A percentile compares a stretch with the other conserved stretches of the same genome.
Evolutionary conservation across 768 basidiomycete species (phyloP).

Genomic region (Auriscalpium orientale): DNA sequence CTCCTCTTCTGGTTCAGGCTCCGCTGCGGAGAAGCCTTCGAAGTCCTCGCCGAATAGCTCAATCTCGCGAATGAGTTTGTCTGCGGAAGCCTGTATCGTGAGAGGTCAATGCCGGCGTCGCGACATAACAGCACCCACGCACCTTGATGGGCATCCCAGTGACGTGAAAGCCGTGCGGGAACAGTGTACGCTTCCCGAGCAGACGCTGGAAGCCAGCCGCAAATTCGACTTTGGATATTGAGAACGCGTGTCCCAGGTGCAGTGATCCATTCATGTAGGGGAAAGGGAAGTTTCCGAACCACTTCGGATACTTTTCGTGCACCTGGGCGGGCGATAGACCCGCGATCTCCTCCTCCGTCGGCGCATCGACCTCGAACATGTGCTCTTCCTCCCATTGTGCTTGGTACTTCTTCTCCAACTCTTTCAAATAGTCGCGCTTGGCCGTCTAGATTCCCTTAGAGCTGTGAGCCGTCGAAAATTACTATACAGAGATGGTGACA

Average conservation of each 20-base stretch:
- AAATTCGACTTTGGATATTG: conserved; percentile 97
- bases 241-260: conserved; percentile 96
- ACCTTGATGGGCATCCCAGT: conserved; percentile 99
- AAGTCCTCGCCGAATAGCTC: conserved; percentile 92
- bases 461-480: neutral
- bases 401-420: conserved; percentile 82
- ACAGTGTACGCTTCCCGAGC: conserved; percentile 89
- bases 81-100: conserved; percentile 71
- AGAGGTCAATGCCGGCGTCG: neutral
- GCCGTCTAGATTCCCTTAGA: conserved; percentile 53
- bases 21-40: conserved; percentile 50
- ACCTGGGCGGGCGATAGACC: conserved; percentile 61
- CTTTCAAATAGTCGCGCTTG: conserved; percentile 83
- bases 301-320: conserved; percentile 79
- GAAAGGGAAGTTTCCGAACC: conserved; percentile 95
- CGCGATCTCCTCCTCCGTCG: conserved; percentile 54
- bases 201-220: conserved; percentile 91
- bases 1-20: conserved; percentile 35
- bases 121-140: conserved; percentile 17
- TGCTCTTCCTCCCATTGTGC: conserved; percentile 67
- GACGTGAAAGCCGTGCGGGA: conserved; percentile 97
- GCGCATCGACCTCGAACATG: conserved; percentile 82
- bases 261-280: conserved; percentile 99
- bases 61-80: conserved; percentile 96
- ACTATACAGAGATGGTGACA: neutral